Conservation (phyloP, 768 basidiomycete species). For the Lanmaoa rubissima region DNA sequence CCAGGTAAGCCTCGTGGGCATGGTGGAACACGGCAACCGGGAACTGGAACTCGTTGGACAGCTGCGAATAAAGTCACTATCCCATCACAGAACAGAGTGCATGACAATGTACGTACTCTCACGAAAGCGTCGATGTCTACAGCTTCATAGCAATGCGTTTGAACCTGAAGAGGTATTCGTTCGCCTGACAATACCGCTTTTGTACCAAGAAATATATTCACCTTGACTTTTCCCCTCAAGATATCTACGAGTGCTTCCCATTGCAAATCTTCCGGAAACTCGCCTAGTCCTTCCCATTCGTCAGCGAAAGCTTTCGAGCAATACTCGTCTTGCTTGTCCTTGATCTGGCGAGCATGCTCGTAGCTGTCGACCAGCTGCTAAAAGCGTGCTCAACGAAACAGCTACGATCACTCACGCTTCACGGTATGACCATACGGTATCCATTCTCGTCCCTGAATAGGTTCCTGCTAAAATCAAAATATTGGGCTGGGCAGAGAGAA, state of each 20-base stretch:
- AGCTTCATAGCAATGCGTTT: constrained; percentile 57
- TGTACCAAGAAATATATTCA: constrained; percentile 19
- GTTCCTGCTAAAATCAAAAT: constrained; percentile 5
- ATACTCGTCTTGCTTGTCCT: constrained; percentile 64
- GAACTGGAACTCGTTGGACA: constrained; percentile 82
- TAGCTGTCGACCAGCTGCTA: constrained; percentile 37
- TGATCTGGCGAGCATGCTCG: constrained; percentile 62
- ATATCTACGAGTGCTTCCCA: constrained; percentile 74
- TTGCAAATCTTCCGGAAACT: constrained; percentile 66
- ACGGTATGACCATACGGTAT: constrained; percentile 65
- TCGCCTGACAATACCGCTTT: not conserved
- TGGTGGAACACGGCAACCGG: constrained; percentile 76
- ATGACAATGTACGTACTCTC: constrained; percentile 42
- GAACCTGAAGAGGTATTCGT: constrained; percentile 32
- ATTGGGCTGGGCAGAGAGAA: not conserved
- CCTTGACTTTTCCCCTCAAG: constrained; percentile 72
- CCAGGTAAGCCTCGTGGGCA: constrained; percentile 77
- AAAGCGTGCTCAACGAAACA: not conserved
- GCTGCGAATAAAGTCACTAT: constrained; percentile 30
- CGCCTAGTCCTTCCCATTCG: constrained; percentile 44
- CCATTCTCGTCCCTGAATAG: constrained; percentile 56
- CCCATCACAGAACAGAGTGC: not conserved
- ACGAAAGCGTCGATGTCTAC: constrained; percentile 69
- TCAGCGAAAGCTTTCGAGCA: constrained; percentile 50
- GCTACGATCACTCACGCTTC: constrained; percentile 37